Evolutionary conservation across 805 yeast species (phyloP).

Genomic region (Schwanniomyces sp.): DNA sequence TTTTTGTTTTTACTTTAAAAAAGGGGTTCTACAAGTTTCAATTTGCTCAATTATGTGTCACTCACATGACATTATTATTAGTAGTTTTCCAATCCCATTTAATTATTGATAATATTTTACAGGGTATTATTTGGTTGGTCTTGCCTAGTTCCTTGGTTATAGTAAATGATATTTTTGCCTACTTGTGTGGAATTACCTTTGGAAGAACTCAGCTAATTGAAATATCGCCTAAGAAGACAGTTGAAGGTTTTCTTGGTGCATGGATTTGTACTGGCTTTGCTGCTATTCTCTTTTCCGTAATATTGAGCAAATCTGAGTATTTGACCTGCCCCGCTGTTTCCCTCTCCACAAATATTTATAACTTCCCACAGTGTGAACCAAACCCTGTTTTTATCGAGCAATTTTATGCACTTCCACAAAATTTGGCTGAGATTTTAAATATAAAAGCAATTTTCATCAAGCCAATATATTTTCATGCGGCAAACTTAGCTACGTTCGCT

Average conservation of each 20-base stretch:
- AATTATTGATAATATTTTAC: conserved; percentile 83
- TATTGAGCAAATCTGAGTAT: conserved; percentile 66
- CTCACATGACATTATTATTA: conserved; percentile 88
- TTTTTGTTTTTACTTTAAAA: conserved; percentile 85
- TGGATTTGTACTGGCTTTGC: conserved; percentile 89
- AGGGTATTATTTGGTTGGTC: conserved; percentile 92
- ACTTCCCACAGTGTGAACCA: conserved; percentile 70
- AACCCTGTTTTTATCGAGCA: conserved; percentile 90
- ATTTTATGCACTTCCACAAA: conserved; percentile 70
- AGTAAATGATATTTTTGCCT: conserved; percentile 94
- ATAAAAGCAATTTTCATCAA: conserved; percentile 58
- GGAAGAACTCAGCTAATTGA: conserved; percentile 91
- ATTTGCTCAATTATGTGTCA: conserved; percentile 88
- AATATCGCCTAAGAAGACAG: conserved; percentile 95
- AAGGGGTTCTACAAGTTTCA: conserved; percentile 90
- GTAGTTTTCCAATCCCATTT: conserved; percentile 94
- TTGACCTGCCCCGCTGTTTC: conserved; percentile 85
- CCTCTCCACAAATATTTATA: conserved; percentile 59
- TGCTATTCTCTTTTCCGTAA: conserved; percentile 63
- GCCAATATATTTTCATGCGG: conserved; percentile 89
- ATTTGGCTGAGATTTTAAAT: conserved; percentile 48
- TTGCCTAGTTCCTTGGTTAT: conserved; percentile 91
- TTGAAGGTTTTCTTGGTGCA: conserved; percentile 96
- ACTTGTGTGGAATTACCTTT: conserved; percentile 94
- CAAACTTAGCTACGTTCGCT: conserved; percentile 88